phyloP scores from a whole-genome alignment of 2,329 filamentous ascomycete genomes.

The Esteya vermicola region DNA sequence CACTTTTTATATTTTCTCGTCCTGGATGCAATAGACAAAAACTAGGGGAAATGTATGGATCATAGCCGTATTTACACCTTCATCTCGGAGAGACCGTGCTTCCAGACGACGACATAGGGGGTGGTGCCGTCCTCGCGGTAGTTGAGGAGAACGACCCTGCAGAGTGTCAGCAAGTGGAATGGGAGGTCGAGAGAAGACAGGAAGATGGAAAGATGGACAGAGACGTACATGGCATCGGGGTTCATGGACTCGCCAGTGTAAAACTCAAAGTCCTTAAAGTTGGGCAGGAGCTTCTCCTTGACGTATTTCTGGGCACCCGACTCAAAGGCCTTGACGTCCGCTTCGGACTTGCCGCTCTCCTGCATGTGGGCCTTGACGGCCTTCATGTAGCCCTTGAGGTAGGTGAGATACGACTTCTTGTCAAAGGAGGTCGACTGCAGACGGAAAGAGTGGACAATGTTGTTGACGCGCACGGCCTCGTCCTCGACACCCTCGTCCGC shows the following conservation, averaged over 20 bases:
- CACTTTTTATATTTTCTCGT: neutral
- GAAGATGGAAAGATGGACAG: slow-evolving; percentile 37
- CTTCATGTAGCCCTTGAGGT: slow-evolving; percentile 95
- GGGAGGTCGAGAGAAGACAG: slow-evolving; percentile 4
- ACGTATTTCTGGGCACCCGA: slow-evolving; percentile 56
- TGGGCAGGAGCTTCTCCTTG: slow-evolving; percentile 67
- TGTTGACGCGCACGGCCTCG: slow-evolving; percentile 61
- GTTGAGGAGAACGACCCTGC: slow-evolving; percentile 79
- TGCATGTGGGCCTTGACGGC: slow-evolving; percentile 58
- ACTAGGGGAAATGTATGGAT: neutral
- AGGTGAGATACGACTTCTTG: slow-evolving; percentile 72
- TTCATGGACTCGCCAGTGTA: slow-evolving; percentile 87
- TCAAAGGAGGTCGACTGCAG: slow-evolving; percentile 64
- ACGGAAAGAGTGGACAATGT: slow-evolving; percentile 87
- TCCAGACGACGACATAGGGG: slow-evolving; percentile 84
- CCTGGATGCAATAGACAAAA: neutral
- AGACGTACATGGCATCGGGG: slow-evolving; percentile 76
- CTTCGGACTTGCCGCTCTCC: slow-evolving; percentile 40
- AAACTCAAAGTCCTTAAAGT: slow-evolving; percentile 96
- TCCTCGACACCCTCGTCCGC: slow-evolving; percentile 66
- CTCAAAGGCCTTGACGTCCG: slow-evolving; percentile 67
- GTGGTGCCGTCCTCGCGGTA: slow-evolving; percentile 95
- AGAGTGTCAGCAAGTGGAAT: neutral
- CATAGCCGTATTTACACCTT: slow-evolving; percentile 61
- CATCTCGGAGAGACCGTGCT: slow-evolving; percentile 76